A percentile compares a stretch with the other conserved stretches of the same genome.
phyloP scores from a whole-genome alignment of 805 yeast species.

The Lipomyces kockii region DNA sequence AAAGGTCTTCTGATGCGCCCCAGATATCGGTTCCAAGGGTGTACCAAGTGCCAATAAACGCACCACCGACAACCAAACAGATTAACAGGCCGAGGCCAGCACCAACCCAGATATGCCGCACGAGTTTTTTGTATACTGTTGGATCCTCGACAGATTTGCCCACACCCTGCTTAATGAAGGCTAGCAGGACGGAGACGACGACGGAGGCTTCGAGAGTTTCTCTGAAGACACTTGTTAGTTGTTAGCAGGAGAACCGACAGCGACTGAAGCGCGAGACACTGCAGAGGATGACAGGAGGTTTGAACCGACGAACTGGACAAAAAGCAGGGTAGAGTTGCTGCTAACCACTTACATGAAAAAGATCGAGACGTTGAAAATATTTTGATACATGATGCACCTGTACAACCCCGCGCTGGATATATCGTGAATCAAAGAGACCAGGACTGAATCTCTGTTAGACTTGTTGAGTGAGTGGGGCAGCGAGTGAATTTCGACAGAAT shows the following conservation, averaged over 20 bases:
- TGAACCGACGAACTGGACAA: no score
- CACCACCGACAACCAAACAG: constrained; percentile 87
- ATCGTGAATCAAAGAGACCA: no score
- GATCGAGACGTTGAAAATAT: constrained; percentile 53
- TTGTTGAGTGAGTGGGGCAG: no score
- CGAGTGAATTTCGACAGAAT: no score
- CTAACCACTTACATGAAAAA: constrained; percentile 35
- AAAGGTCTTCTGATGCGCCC: constrained; percentile 86
- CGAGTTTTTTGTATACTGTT: constrained; percentile 63
- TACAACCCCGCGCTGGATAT: no score
- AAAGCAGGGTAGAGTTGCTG: no score
- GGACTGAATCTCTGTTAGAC: no score
- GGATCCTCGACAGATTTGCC: constrained; percentile 50
- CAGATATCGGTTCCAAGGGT: constrained; percentile 80
- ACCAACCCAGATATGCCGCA: constrained; percentile 88
- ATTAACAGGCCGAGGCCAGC: constrained; percentile 70
- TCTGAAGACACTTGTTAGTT: constrained; percentile 63
- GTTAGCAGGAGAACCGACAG: no score
- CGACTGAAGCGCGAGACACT: no score
- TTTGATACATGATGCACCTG: no score
- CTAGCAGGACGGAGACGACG: constrained; percentile 86
- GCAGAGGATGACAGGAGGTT: not conserved
- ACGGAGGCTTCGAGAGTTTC: constrained; percentile 92
- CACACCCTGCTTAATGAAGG: constrained; percentile 88
- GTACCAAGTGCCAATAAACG: constrained; percentile 92